Conservation (phyloP, 1,284 basidiomycete species). For the Cerrena zonata region DNA sequence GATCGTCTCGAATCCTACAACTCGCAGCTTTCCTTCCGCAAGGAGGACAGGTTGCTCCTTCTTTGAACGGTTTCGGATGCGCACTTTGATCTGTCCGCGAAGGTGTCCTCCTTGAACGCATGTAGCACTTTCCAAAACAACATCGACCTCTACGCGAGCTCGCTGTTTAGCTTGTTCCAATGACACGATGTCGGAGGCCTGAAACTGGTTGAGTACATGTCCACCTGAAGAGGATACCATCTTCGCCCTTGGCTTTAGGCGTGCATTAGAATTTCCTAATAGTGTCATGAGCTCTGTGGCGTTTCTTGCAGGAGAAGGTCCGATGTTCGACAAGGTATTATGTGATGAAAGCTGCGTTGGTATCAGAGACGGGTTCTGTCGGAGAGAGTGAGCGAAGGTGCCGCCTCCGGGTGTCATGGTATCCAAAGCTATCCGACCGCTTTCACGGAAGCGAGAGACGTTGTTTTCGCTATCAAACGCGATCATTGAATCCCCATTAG, state of each 20-base stretch:
- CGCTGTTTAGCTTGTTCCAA: constrained; percentile 63
- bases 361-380: background rate
- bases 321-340: constrained; percentile 47
- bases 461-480: constrained; percentile 26
- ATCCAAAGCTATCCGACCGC: constrained; percentile 27
- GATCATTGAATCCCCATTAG: constrained; percentile 39
- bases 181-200: constrained; percentile 23
- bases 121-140: constrained; percentile 71
- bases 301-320: constrained; percentile 40
- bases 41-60: constrained; percentile 63
- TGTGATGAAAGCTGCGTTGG: constrained; percentile 34
- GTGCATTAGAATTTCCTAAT: constrained; percentile 53
- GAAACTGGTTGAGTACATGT: constrained; percentile 4
- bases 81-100: constrained; percentile 69
- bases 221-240: constrained; percentile 31
- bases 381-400: constrained; percentile 9
- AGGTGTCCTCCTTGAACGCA: constrained; percentile 80
- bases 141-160: constrained; percentile 80
- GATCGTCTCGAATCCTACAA: constrained; percentile 84
- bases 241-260: constrained; percentile 49
- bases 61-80: constrained; percentile 54
- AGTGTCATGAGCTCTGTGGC: constrained; percentile 53
- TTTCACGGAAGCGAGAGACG: background rate
- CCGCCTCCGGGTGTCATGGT: constrained; percentile 26
- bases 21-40: constrained; percentile 74